Conservation (phyloP, 129 eudicot genomes). For the Flaveria ramosissima region DNA sequence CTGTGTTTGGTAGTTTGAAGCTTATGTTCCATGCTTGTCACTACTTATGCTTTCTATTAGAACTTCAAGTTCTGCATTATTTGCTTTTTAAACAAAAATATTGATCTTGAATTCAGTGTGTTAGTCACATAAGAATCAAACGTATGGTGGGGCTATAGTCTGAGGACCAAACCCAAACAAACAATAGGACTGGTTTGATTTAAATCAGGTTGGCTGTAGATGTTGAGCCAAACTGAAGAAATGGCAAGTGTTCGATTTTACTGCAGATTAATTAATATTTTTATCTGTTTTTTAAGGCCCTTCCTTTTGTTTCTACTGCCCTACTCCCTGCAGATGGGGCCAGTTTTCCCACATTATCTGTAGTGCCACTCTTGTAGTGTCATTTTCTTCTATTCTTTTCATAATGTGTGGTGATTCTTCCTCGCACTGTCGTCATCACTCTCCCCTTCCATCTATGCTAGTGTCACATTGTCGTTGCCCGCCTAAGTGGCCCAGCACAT, state of each 20-base stretch:
- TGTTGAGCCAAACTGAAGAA: background rate
- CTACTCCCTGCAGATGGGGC: no score
- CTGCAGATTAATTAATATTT: background rate
- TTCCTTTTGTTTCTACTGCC: no score
- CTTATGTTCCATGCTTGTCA: constrained; percentile 16
- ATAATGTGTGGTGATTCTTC: no score
- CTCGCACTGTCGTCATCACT: no score
- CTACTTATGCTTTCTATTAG: constrained; percentile 4
- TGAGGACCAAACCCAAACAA: background rate
- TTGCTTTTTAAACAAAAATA: background rate
- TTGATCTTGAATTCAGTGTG: background rate
- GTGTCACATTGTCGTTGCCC: no score
- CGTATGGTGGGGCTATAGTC: no score
- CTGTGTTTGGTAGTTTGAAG: constrained; percentile 29
- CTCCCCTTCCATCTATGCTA: no score
- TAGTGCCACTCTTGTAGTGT: no score
- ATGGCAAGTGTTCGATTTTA: background rate
- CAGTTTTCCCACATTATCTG: no score
- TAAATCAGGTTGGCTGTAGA: background rate
- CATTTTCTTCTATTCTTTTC: no score
- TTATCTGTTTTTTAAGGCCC: no score
- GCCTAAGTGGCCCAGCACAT: no score
- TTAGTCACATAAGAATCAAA: background rate
- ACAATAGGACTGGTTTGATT: background rate
- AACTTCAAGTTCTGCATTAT: constrained; percentile 10